Evolutionary conservation across 2,329 filamentous ascomycete species (phyloP), one percentile per base, ranked within the genome.

Genomic region (Calonectria honghensis): DNA sequence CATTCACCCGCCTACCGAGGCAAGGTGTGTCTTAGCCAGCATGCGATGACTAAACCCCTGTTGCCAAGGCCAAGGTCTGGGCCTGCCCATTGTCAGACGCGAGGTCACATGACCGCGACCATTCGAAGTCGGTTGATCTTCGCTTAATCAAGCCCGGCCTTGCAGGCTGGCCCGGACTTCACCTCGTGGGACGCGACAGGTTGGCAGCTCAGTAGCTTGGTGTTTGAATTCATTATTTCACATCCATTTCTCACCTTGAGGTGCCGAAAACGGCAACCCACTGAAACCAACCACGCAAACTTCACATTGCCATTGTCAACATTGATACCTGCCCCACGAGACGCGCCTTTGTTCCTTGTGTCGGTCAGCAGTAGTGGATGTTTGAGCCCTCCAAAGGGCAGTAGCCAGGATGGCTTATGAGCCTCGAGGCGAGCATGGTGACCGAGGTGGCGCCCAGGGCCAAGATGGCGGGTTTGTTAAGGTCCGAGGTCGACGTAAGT

Each of bases 401-500:
- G 79, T 74, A 79, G 76, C 79, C 77, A 79, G 78, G 71, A 91
- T 91, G 89, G 87, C 89, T 80, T 90, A 90, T 82, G 89, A 90
- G 85, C 87, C 88, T 83, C 87, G 89, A 77, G 87, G 88, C 80
- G 88, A 89, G 76, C 85, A 87, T 79, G 86, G 85, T 73, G 86
- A 85, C 59, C 79, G 84, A 57, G 83, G 84, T 24, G 85, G 80
- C n/a, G 81, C 79, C n/a, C 83, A 82, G 13, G 85, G 85, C 10
- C 85, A 87, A 72, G 87, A 89, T 79, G 86, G 85, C 39, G 85
- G 85, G 7, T 89, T 86, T 74, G 83, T 87, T 29, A 89, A 89
- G 79, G 85, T 88, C n/a, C 83, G 89, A 78, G 89, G 89, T 67
- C 85, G 89, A 78, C 86, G 89, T 90, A 83, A 86, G 88, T 89